These are phyloP conservation scores for Globisporangium acanthophoron DNA, from an alignment of 352 stramenopile genomes.

Conservation along the genomic window DNA sequence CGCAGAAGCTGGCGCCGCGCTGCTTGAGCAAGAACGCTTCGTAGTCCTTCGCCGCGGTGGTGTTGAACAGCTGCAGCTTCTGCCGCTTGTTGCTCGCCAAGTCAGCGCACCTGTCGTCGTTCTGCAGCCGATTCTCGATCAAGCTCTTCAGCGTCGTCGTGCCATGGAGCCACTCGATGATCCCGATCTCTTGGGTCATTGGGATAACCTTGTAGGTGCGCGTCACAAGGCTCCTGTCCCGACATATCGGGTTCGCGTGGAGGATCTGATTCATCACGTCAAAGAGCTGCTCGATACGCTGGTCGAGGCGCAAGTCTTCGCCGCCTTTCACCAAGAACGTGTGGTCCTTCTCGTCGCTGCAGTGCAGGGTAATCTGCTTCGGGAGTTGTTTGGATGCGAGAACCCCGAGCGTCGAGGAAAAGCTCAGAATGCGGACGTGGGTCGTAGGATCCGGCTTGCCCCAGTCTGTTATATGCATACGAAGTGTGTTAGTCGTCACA, in stretches of 20 bases:
- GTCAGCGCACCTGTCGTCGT: slow-evolving; percentile 50
- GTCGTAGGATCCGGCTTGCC: slow-evolving; percentile 56
- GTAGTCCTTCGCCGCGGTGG: slow-evolving; percentile 63
- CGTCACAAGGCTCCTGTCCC: slow-evolving; percentile 52
- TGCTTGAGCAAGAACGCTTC: slow-evolving; percentile 74
- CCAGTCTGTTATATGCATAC: slow-evolving; percentile 36
- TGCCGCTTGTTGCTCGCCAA: slow-evolving; percentile 63
- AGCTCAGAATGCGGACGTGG: slow-evolving; percentile 69
- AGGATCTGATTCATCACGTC: slow-evolving; percentile 90
- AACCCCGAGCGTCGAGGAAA: slow-evolving; percentile 69
- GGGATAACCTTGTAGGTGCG: slow-evolving; percentile 86
- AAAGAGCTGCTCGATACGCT: slow-evolving; percentile 91
- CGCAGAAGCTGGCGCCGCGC: slow-evolving; percentile 54
- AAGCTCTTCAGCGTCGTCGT: slow-evolving; percentile 77
- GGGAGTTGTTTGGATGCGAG: slow-evolving; percentile 81
- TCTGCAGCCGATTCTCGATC: slow-evolving; percentile 65
- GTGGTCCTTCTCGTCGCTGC: slow-evolving; percentile 77
- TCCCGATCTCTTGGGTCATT: slow-evolving; percentile 80
- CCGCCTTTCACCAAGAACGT: slow-evolving; percentile 89
- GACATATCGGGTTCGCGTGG: slow-evolving; percentile 48
- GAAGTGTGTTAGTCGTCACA: not conserved
- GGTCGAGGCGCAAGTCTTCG: slow-evolving; percentile 88
- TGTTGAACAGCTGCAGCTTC: slow-evolving; percentile 75
- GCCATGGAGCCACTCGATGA: slow-evolving; percentile 78
- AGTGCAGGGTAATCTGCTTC: slow-evolving; percentile 77